These are phyloP conservation scores for Colletotrichum sp. DNA, from an alignment of 2,329 filamentous ascomycete genomes.

Conservation along the genomic window DNA sequence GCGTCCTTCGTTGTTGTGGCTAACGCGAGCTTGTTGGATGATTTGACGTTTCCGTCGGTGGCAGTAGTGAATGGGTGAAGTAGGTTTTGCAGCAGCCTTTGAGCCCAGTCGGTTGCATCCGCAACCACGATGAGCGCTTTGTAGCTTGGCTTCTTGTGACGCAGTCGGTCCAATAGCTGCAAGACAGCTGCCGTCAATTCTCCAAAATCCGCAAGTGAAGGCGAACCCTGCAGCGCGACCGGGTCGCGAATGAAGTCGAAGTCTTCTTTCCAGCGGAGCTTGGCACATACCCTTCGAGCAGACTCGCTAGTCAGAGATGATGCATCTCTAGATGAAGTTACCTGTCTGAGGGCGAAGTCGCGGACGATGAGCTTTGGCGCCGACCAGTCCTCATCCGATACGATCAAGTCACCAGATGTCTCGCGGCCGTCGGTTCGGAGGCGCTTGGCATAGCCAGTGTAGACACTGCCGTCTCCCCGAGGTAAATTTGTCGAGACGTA, in stretches of 20 bases:
- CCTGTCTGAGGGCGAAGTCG: conserved; percentile 17
- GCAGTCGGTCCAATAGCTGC: background rate
- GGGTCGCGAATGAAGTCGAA: background rate
- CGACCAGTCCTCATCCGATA: conserved; percentile 13
- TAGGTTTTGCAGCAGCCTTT: background rate
- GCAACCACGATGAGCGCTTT: background rate
- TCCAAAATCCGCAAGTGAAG: background rate
- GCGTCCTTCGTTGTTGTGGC: background rate
- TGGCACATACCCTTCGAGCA: background rate
- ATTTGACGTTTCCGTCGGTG: background rate
- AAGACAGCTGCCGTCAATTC: background rate
- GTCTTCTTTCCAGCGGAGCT: background rate
- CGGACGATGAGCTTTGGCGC: conserved; percentile 7
- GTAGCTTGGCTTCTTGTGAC: background rate
- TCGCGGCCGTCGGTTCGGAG: background rate
- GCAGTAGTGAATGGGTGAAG: no score
- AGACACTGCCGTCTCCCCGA: background rate
- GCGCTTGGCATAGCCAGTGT: background rate
- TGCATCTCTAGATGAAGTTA: background rate
- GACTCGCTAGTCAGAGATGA: background rate
- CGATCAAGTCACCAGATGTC: background rate
- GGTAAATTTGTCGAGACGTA: background rate
- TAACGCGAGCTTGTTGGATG: background rate
- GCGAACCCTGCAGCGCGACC: background rate
- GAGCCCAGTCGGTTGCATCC: background rate